Conservation (phyloP, 169 alveolate genomes). For the Plasmodium gaboni region DNA sequence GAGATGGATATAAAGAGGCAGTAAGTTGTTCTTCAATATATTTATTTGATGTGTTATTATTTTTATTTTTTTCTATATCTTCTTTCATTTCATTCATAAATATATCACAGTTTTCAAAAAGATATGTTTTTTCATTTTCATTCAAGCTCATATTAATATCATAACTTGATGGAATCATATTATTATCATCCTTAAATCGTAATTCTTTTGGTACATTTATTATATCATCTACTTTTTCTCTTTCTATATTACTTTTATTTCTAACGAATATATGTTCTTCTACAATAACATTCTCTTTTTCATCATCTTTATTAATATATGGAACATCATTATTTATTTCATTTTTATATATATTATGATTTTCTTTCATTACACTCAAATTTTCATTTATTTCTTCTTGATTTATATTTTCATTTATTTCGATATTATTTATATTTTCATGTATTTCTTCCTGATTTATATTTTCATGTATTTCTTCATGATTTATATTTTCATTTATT, state of each 20-base stretch:
- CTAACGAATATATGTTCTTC: neutral
- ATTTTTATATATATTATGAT: conserved; percentile 7
- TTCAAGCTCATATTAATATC: neutral
- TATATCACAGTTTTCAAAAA: conserved; percentile 34
- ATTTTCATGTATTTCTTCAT: neutral
- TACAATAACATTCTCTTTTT: neutral
- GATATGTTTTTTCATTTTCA: conserved; percentile 8
- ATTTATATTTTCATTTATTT: neutral
- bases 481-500: conserved; percentile 1
- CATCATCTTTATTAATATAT: neutral
- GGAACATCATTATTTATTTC: neutral
- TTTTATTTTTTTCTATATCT: too few relatives aligned
- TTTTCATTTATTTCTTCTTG: neutral
- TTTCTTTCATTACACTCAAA: conserved; percentile 2
- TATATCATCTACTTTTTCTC: too few relatives aligned
- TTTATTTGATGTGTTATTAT: neutral
- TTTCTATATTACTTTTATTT: too few relatives aligned
- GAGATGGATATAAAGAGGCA: conserved; percentile 76
- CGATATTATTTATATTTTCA: neutral
- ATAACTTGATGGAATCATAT: neutral
- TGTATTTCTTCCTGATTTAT: neutral
- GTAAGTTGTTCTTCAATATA: conserved; percentile 27
- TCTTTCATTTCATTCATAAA: conserved; percentile 45
- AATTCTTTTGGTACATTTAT: too few relatives aligned
- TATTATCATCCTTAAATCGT: neutral